These are phyloP conservation scores for Fusarium algeriense DNA, from an alignment of 2,329 filamentous ascomycete species.

Conservation along the genomic window DNA sequence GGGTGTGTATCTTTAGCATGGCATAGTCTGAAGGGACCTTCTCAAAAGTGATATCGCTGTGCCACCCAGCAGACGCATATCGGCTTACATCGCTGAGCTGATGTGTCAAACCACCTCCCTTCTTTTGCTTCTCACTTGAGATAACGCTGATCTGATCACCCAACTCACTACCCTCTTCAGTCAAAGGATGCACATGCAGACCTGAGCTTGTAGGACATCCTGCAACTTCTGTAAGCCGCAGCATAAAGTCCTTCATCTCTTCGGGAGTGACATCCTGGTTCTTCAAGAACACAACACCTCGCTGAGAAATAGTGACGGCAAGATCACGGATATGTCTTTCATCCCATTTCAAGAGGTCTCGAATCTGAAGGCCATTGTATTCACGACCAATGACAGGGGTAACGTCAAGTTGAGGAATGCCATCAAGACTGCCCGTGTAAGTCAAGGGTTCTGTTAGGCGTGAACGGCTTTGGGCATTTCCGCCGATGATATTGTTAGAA, in stretches of 20 bases:
- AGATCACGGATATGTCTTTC: constrained; percentile 66
- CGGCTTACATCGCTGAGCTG: constrained; percentile 63
- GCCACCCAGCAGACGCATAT: constrained; percentile 60
- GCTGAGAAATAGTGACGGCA: constrained; percentile 61
- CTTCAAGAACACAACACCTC: constrained; percentile 55
- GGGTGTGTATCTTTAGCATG: constrained; percentile 66
- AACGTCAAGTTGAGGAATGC: constrained; percentile 53
- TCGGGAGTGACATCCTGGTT: constrained; percentile 52
- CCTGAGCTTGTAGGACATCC: constrained; percentile 60
- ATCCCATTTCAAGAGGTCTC: constrained; percentile 51
- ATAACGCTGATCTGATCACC: constrained; percentile 69
- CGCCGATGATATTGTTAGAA: constrained; percentile 49
- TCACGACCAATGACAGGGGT: constrained; percentile 66
- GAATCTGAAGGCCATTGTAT: constrained; percentile 55
- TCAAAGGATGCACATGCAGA: constrained; percentile 67
- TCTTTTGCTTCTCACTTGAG: constrained; percentile 67
- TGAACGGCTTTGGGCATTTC: constrained; percentile 48
- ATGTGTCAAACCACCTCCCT: constrained; percentile 64
- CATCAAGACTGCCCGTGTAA: constrained; percentile 57
- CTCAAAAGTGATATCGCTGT: constrained; percentile 71
- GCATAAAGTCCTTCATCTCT: constrained; percentile 56
- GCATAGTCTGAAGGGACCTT: constrained; percentile 71
- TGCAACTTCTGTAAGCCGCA: constrained; percentile 50
- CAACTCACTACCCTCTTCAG: constrained; percentile 64
- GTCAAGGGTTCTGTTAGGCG: constrained; percentile 52